These are phyloP conservation scores for Phoma herbarum DNA, from an alignment of 2,329 filamentous ascomycete species.

Conservation along the genomic window DNA sequence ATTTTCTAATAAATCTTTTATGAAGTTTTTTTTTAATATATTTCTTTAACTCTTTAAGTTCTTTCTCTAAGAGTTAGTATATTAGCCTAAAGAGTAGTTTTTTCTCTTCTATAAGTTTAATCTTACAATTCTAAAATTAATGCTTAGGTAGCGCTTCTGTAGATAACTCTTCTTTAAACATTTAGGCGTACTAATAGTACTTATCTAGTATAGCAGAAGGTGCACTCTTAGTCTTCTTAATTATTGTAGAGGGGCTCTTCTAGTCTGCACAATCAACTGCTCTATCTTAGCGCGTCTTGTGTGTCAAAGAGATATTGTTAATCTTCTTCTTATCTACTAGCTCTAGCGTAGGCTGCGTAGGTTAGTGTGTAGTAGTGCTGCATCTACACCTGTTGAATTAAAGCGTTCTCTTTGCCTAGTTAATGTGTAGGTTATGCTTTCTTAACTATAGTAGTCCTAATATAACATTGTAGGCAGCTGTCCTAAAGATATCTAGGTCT, in stretches of 20 bases:
- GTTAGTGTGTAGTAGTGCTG: background rate
- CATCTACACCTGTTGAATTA: background rate
- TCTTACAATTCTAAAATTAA: conserved; percentile 1
- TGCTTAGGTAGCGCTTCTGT: background rate
- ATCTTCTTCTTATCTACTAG: background rate
- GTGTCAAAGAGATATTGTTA: background rate
- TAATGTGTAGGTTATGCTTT: background rate
- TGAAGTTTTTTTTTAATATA: background rate
- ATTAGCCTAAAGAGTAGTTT: background rate
- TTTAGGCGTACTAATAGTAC: background rate
- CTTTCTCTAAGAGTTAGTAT: background rate
- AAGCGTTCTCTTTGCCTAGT: background rate
- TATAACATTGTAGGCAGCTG: background rate
- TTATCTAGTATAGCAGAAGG: background rate
- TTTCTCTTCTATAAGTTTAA: background rate
- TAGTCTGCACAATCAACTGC: background rate
- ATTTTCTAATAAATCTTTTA: background rate
- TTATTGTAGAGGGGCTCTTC: too few species aligned
- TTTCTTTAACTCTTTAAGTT: background rate
- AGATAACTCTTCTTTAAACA: background rate
- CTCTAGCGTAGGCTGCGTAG: too few species aligned
- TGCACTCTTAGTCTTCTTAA: too few species aligned
- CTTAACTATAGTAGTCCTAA: background rate
- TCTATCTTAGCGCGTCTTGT: background rate
- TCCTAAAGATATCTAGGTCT: background rate